Evolutionary conservation across 139 green algal genomes (phyloP).

Genomic region (Closterium sp.): DNA sequence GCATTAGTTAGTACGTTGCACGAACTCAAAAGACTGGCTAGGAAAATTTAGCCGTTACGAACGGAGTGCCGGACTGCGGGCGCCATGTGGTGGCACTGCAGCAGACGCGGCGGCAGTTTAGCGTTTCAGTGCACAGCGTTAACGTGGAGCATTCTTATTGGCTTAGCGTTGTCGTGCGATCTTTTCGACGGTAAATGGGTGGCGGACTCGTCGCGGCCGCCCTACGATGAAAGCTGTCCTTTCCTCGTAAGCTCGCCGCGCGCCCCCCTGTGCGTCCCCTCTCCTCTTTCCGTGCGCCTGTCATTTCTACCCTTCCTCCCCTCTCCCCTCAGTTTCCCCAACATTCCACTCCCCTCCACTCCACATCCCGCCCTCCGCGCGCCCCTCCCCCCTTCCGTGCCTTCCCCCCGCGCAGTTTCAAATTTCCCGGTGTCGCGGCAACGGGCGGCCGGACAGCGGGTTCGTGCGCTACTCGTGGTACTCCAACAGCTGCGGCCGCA

Average conservation of each 20-base stretch:
- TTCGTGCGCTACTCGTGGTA: background rate
- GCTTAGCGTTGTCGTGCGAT: background rate
- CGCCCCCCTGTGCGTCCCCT: background rate
- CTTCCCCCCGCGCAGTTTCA: background rate
- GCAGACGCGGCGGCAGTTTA: background rate
- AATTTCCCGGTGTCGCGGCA: background rate
- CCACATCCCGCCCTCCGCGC: background rate
- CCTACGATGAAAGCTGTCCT: background rate
- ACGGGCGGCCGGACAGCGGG: background rate
- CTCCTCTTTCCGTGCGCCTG: background rate
- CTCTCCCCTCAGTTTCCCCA: background rate
- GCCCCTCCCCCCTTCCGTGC: background rate
- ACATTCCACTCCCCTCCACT: background rate
- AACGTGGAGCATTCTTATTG: background rate
- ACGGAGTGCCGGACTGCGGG: background rate
- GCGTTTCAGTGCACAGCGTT: background rate
- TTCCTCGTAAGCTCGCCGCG: background rate
- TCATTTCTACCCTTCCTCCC: background rate
- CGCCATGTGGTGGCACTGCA: background rate
- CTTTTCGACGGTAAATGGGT: conserved; percentile 33
- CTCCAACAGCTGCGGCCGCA: background rate
- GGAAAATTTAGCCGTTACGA: background rate
- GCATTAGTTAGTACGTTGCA: no score
- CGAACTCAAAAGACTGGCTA: no score
- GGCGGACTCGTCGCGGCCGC: background rate